A percentile compares a stretch with the other conserved stretches of the same genome.
These are phyloP conservation scores for Leucocoprinus gongylophorus DNA, from an alignment of 1,284 basidiomycete species.

Conservation along the genomic window DNA sequence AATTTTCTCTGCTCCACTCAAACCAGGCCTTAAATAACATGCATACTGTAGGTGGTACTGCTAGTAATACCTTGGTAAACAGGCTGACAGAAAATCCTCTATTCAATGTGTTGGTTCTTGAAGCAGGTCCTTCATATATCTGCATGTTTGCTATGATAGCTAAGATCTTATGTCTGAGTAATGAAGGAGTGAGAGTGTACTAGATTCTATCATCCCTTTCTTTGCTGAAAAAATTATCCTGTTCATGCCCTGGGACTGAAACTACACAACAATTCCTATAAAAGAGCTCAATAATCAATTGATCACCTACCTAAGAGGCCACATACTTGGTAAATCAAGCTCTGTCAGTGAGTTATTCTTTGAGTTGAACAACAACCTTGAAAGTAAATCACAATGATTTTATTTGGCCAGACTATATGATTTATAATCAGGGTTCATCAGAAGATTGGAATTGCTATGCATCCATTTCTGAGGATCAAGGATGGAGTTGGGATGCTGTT, in stretches of 20 bases:
- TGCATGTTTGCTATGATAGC: neutral
- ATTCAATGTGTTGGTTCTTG: slow-evolving; percentile 17
- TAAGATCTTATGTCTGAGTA: neutral
- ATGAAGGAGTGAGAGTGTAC: slow-evolving; percentile 16
- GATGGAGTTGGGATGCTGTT: slow-evolving; percentile 19
- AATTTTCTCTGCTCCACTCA: neutral
- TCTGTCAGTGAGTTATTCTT: slow-evolving; percentile 15
- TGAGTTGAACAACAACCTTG: neutral
- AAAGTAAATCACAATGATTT: neutral
- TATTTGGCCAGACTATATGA: slow-evolving; percentile 12
- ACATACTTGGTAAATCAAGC: slow-evolving; percentile 19
- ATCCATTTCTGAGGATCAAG: neutral
- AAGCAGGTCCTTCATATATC: slow-evolving; percentile 14
- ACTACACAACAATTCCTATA: slow-evolving; percentile 18
- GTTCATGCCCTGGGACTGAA: no score
- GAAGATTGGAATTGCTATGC: slow-evolving; percentile 19
- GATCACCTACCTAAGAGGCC: slow-evolving; percentile 17
- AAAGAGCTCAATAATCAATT: slow-evolving; percentile 14
- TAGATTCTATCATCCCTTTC: slow-evolving; percentile 13
- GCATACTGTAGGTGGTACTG: slow-evolving; percentile 12
- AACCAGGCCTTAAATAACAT: neutral
- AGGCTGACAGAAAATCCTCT: no score
- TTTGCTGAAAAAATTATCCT: neutral
- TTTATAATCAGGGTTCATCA: slow-evolving; percentile 21
- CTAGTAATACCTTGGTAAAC: slow-evolving; percentile 16